Evolutionary conservation across 1,139 yeast species (phyloP), one percentile per base, ranked within the genome.

Genomic region (Taphrina populina): DNA sequence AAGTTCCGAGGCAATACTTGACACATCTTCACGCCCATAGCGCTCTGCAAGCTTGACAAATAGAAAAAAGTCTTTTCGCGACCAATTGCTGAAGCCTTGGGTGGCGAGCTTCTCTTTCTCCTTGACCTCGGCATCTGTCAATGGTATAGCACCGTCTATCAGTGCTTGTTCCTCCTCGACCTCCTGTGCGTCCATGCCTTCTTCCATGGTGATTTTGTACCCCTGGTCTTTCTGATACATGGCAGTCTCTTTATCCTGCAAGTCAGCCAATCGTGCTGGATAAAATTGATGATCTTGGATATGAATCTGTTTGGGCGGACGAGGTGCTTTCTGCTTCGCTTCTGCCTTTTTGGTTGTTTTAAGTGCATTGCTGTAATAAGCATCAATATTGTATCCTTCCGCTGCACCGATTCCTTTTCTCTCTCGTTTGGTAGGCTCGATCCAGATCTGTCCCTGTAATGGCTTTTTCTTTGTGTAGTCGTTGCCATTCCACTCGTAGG

Each of bases 401-500:
- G 88, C 95, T 13, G 58, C 49, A 29, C 35, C 47, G 8, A 43
- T 21, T 5, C 47, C 47, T 64, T 88, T 90, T 60, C 97, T 76
- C 65, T 90, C 95, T 67, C 98, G 79, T 65, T 88, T 86, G 3
- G 92, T 76, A 0, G 95, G 96, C 63, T 88, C 87, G 45, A 88
- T 83, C 95, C 95, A 88, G 52, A 62, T 65, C 5, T 78, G 71
- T 36, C 80, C 75, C 1, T 77, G 75, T 2, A 64, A 61, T 32
- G 62, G 62, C 36, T 58, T 78, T 75, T 35, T 74, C 74, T 87
- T 85, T 44, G 95, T 86, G 68, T 88, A 92, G 66, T 90, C 88
- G 65, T 87, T 83, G 21, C 98, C 98, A 66, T 92, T 88, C 98
- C 98, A 92, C 69, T 90, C 96, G 69, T 90, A 92, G 0, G 96